phyloP scores from a whole-genome alignment of 2,329 filamentous ascomycete species.

The Fusarium odoratissimum region DNA sequence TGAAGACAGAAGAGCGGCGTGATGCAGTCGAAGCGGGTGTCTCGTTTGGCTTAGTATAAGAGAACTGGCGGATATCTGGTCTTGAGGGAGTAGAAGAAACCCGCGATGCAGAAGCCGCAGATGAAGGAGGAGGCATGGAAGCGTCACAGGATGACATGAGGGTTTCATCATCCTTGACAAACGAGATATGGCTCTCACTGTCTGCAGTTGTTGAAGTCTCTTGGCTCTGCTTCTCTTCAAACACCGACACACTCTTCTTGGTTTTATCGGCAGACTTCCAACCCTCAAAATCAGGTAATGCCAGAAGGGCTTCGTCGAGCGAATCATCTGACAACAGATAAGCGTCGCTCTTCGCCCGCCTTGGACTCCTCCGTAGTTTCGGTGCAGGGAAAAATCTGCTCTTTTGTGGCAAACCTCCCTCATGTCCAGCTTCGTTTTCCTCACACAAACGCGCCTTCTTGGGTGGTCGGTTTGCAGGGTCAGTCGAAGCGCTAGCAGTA shows the following conservation, averaged over 20 bases:
- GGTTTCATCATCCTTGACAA: slow-evolving; percentile 33
- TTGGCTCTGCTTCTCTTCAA: slow-evolving; percentile 55
- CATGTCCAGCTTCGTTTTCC: slow-evolving; percentile 55
- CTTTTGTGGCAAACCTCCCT: slow-evolving; percentile 53
- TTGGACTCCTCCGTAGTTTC: slow-evolving; percentile 43
- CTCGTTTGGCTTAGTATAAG: slow-evolving; percentile 44
- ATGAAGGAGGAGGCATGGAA: slow-evolving; percentile 47
- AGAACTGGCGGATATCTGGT: slow-evolving; percentile 50
- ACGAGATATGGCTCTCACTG: slow-evolving; percentile 40
- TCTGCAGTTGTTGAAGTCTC: slow-evolving; percentile 32
- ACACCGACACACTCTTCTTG: slow-evolving; percentile 56
- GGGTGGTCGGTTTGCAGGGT: slow-evolving; percentile 55
- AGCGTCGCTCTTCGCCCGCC: slow-evolving; percentile 52
- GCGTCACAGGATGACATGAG: slow-evolving; percentile 40
- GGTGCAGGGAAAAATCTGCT: slow-evolving; percentile 66
- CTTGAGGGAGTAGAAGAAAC: slow-evolving; percentile 47
- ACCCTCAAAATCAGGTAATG: slow-evolving; percentile 63
- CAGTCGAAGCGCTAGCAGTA: slow-evolving; percentile 26
- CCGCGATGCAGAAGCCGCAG: slow-evolving; percentile 33
- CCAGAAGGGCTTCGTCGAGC: slow-evolving; percentile 64
- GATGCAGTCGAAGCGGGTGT: slow-evolving; percentile 54
- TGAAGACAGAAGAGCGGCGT: slow-evolving; percentile 52
- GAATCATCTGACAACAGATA: slow-evolving; percentile 68
- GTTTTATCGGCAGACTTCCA: slow-evolving; percentile 56
- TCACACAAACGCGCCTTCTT: slow-evolving; percentile 69